Base-by-base conservation (phyloP, 2,329 filamentous ascomycete species). In the Scytalidium sp. region DNA sequence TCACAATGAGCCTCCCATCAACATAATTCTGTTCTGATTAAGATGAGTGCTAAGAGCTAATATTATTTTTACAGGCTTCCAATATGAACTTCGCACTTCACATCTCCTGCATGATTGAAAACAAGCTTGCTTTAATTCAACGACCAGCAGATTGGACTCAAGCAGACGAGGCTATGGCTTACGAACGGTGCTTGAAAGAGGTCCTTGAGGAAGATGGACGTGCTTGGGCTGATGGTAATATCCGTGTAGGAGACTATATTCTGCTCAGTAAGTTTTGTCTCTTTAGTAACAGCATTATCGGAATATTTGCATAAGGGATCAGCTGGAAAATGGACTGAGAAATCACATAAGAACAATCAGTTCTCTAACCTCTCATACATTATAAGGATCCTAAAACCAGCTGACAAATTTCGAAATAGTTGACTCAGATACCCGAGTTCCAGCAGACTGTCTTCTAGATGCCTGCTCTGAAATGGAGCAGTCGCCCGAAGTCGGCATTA, bases 241-340 rank as follows among this genome's bases (percentile, higher is more conserved):
- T 96, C 58, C 88, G 90, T 46, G 75, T 95, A 19, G 90, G 90
- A 49, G 90, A 95, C 69, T 92, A 91, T 67, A 89, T 92, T 52
- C 73, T 88, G 25, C 72, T 92, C 52, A 87, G 67, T 70, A 63
- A 56, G 65, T 57, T 36, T 36, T 27, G 7, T 13, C 7, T 27
- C 13, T 27, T 27, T 13, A 7, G 7, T 13, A 27, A 13, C 25
- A 7, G 7, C 13, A 7, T 7, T 27, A 15, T 15, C 11, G 17
- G 32, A 36, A n/a, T 10, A 10, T 36, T n/a, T 36, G 32, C 32
- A 4, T 10, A n/a, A 36, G 13, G 5, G 32, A n/a, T n/a, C 17
- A n/a, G 32, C 11, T 36, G 13, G 5, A 4, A 29, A 36, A 15
- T 9, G 13, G 11, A 10, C 32, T 10, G 17, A 19, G 23, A 46